Conservation (phyloP, 495 filamentous ascomycete genomes). For the Penicillium paxilli region DNA sequence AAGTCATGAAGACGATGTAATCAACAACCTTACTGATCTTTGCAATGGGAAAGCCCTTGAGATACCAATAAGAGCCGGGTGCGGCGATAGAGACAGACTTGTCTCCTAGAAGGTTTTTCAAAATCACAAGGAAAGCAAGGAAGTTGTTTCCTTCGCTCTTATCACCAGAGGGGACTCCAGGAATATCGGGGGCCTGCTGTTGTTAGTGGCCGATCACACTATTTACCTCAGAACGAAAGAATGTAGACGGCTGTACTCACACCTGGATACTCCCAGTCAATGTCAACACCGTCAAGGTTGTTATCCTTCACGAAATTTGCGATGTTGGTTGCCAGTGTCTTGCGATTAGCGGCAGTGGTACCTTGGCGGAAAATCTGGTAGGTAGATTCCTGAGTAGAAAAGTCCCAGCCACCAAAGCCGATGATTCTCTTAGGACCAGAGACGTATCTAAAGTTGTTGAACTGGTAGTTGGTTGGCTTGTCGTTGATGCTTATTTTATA, state of each 20-base stretch:
- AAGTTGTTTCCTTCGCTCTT: conserved; percentile 1
- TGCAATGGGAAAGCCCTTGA: conserved; percentile 29
- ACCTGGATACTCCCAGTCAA: conserved; percentile 38
- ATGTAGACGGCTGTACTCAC: no score
- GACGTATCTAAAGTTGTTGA: no score
- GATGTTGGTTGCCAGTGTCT: conserved; percentile 29
- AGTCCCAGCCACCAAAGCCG: conserved; percentile 39
- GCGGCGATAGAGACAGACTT: conserved; percentile 19
- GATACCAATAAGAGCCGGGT: conserved; percentile 36
- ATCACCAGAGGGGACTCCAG: not conserved
- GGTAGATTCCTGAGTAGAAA: conserved; percentile 25
- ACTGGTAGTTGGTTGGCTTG: no score
- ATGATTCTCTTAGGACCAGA: conserved; percentile 34
- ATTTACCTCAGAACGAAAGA: no score
- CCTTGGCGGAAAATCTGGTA: conserved; percentile 34
- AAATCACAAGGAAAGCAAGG: not conserved
- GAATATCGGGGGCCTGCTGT: not conserved
- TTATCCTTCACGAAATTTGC: conserved; percentile 24
- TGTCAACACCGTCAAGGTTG: conserved; percentile 19
- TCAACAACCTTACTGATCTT: conserved; percentile 19
- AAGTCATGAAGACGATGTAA: conserved; percentile 39
- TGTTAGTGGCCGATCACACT: no score
- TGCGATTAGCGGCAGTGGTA: conserved; percentile 23
- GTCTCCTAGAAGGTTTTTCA: not conserved
- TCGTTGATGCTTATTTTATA: not conserved